A percentile compares a stretch with the other conserved stretches of the same genome.
Evolutionary conservation across 2,329 filamentous ascomycete species (phyloP).

Genomic region (Amauroascus niger): DNA sequence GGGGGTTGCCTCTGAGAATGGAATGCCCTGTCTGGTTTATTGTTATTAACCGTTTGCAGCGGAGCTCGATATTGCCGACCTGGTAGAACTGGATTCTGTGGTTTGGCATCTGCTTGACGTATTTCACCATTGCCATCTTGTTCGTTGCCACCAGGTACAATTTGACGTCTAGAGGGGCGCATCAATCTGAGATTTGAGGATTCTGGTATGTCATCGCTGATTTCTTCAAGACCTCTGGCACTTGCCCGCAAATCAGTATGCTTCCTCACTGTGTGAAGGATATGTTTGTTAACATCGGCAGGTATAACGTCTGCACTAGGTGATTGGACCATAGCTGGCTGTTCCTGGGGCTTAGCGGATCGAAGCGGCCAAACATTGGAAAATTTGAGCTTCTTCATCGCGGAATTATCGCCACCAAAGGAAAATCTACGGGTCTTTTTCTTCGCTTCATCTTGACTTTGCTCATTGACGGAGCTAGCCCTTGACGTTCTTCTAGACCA

Average conservation of each 20-base stretch:
- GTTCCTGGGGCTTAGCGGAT: conserved; percentile 1
- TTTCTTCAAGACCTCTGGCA: conserved; percentile 2
- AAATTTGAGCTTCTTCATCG: conserved; percentile 9
- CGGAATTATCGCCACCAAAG: conserved; percentile 4
- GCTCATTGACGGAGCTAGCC: conserved; percentile 14
- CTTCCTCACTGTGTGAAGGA: conserved; percentile 17
- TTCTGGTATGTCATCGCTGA: neutral
- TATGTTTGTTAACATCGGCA: conserved; percentile 3
- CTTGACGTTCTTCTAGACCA: conserved; percentile 16
- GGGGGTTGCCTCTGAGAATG: neutral
- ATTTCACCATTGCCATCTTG: neutral
- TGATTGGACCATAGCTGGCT: neutral
- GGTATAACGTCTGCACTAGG: neutral
- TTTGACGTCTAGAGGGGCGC: neutral
- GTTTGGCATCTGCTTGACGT: too few species aligned
- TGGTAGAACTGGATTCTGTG: neutral
- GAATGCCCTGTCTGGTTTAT: neutral
- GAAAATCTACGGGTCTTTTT: conserved; percentile 7
- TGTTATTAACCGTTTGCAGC: neutral
- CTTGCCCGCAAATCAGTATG: conserved; percentile 16
- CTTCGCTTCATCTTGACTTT: conserved; percentile 6
- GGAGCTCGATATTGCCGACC: neutral
- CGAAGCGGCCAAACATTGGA: conserved; percentile 9
- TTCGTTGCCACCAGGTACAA: neutral
- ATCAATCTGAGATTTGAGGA: neutral